These are phyloP conservation scores for Aspergillus steynii DNA, from an alignment of 495 filamentous ascomycete species.

Conservation along the genomic window DNA sequence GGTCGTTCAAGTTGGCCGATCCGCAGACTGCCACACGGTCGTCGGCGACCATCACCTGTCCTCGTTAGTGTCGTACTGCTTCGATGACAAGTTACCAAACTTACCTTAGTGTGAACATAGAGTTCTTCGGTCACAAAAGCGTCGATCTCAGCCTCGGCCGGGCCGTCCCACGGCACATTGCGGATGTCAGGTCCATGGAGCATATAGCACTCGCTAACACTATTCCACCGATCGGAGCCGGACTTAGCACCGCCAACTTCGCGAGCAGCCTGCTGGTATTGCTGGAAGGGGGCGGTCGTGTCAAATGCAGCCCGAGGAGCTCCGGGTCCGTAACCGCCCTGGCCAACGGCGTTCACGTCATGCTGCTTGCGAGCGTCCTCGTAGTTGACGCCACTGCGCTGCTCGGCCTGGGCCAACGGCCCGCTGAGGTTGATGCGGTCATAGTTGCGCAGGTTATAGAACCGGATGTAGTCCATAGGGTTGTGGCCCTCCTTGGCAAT, in stretches of 20 bases:
- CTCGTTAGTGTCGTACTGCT: too few species aligned
- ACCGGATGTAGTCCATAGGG: constrained; percentile 80
- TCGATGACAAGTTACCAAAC: constrained; percentile 5
- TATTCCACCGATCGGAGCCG: constrained; percentile 63
- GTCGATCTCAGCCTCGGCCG: constrained; percentile 72
- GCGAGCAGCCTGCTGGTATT: constrained; percentile 70
- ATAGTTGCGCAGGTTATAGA: constrained; percentile 94
- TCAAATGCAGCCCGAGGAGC: constrained; percentile 41
- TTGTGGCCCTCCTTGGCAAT: constrained; percentile 71
- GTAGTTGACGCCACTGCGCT: constrained; percentile 70
- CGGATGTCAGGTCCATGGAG: constrained; percentile 73
- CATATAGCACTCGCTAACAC: constrained; percentile 84
- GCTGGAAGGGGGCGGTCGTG: constrained; percentile 47
- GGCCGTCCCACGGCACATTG: constrained; percentile 72
- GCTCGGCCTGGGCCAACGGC: constrained; percentile 64
- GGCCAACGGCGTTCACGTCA: constrained; percentile 50
- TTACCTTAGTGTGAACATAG: constrained; percentile 87
- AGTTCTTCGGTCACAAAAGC: constrained; percentile 92
- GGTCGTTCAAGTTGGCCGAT: constrained; percentile 92
- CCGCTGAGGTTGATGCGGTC: constrained; percentile 80
- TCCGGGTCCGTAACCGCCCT: constrained; percentile 41
- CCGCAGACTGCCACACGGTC: constrained; percentile 87
- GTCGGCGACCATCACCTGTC: constrained; percentile 81
- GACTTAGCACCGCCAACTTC: constrained; percentile 32
- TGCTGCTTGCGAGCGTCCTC: constrained; percentile 66